A percentile compares a stretch with the other conserved stretches of the same genome.
Evolutionary conservation across 805 yeast genomes (phyloP).

Genomic region (Candida glaebosa): DNA sequence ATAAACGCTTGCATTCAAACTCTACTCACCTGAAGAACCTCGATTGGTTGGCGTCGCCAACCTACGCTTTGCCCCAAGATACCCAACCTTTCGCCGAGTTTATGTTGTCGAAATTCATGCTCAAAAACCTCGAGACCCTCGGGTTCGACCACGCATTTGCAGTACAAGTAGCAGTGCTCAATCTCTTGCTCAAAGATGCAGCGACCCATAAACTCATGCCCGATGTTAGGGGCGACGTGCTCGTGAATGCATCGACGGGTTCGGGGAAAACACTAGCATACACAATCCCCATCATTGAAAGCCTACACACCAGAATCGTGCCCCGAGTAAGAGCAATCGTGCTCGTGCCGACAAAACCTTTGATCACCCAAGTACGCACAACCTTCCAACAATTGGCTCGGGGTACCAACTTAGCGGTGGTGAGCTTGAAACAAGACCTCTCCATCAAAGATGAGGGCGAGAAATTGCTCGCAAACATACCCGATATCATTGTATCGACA

Average conservation of each 20-base stretch:
- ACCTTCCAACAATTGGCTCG: conserved; percentile 57
- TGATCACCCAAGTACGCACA: conserved; percentile 74
- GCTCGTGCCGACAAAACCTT: conserved; percentile 86
- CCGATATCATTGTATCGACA: conserved; percentile 68
- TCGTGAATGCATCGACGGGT: conserved; percentile 94
- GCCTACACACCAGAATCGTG: conserved; percentile 58
- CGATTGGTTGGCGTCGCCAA: conserved; percentile 69
- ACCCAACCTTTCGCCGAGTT: conserved; percentile 49
- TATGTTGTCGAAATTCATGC: conserved; percentile 39
- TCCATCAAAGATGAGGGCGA: conserved; percentile 60
- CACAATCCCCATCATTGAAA: conserved; percentile 75
- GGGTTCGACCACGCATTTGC: conserved; percentile 64
- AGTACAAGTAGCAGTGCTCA: conserved; percentile 68
- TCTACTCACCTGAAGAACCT: conserved; percentile 31
- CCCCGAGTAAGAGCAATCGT: conserved; percentile 74
- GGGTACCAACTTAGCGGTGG: conserved; percentile 65
- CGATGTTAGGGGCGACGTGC: conserved; percentile 64
- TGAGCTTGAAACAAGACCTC: conserved; percentile 53
- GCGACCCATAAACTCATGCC: conserved; percentile 41
- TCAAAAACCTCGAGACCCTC: conserved; percentile 43
- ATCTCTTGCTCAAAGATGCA: conserved; percentile 46
- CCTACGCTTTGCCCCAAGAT: conserved; percentile 47
- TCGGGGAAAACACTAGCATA: conserved; percentile 95
- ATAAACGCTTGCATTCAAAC: conserved; percentile 32
- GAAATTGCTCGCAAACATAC: conserved; percentile 44